phyloP scores from a whole-genome alignment of 169 alveolate species.

The Eimeria sp. region DNA sequence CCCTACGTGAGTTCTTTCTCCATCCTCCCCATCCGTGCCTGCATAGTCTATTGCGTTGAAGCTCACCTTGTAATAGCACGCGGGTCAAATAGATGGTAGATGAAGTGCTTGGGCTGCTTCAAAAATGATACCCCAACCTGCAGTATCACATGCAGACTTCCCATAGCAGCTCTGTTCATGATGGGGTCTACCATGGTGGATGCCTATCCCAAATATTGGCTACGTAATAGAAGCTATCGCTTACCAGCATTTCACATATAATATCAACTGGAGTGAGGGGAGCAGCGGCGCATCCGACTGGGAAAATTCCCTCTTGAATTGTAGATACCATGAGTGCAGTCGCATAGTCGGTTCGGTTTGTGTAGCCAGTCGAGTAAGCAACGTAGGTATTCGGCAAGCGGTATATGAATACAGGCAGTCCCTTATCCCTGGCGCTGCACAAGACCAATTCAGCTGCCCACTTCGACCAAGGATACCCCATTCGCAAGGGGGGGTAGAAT shows the following conservation, averaged over 20 bases:
- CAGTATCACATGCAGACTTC: neutral
- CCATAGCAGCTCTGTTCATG: neutral
- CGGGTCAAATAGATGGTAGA: constrained; percentile 87
- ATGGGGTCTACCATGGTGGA: neutral
- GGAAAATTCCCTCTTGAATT: constrained; percentile 87
- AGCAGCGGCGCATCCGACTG: constrained; percentile 88
- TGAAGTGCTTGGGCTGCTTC: constrained; percentile 84
- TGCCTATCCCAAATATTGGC: neutral
- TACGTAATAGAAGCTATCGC: neutral
- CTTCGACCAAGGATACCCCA: constrained; percentile 89
- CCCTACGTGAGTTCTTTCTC: neutral
- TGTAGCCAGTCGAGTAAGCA: constrained; percentile 87
- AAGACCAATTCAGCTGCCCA: constrained; percentile 89
- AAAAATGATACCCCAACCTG: constrained; percentile 84
- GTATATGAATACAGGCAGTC: constrained; percentile 86
- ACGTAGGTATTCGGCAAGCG: constrained; percentile 88
- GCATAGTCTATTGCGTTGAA: neutral
- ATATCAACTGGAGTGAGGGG: constrained; percentile 88
- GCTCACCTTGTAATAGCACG: constrained; percentile 81
- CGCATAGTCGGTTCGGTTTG: constrained; percentile 88
- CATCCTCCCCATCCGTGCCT: neutral
- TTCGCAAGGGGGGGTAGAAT: constrained; percentile 85
- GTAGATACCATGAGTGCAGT: constrained; percentile 86
- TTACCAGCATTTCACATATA: constrained; percentile 85
- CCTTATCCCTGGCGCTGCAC: constrained; percentile 84